Percentiles rank a stretch among this genome's conserved stretches.
Evolutionary conservation across 306 rosid genomes (phyloP).

Genomic region (Cucurbita pepo): DNA sequence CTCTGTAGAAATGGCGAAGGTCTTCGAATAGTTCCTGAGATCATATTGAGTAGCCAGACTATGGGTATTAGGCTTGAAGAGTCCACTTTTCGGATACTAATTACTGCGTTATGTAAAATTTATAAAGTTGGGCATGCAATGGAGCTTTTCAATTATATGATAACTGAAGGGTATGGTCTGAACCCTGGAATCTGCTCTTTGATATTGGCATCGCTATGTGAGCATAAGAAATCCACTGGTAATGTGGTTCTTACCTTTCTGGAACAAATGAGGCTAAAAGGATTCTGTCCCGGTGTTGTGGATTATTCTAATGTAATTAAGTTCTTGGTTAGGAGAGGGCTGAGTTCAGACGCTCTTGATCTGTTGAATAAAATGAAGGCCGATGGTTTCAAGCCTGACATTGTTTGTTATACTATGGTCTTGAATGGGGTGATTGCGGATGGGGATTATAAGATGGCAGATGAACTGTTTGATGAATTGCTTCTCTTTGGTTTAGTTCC

Average conservation of each 20-base stretch:
- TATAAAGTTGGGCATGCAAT: conserved; percentile 42
- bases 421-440: conserved; percentile 32
- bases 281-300: conserved; percentile 42
- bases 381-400: conserved; percentile 50
- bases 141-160: conserved; percentile 39
- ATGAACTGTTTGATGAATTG: conserved; percentile 58
- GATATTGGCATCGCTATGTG: conserved; percentile 38
- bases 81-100: conserved; percentile 43
- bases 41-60: conserved; percentile 36
- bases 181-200: conserved; percentile 41
- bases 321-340: conserved; percentile 39
- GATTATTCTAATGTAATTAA: conserved; percentile 48
- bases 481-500: conserved; percentile 62
- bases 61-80: conserved; percentile 59
- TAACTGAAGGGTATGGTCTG: conserved; percentile 45
- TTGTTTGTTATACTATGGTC: conserved; percentile 67
- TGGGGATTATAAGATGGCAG: conserved; percentile 30
- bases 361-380: conserved; percentile 41
- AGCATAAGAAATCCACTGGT: conserved; percentile 18
- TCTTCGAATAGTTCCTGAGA: conserved; percentile 41
- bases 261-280: conserved; percentile 33
- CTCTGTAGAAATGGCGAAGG: conserved; percentile 37
- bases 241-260: conserved; percentile 35
- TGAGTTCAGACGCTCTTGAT: conserved; percentile 33
- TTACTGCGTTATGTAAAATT: conserved; percentile 40